phyloP scores from a whole-genome alignment of 176 grass and related monocot genomes.

The Urochloa ruziziensis region DNA sequence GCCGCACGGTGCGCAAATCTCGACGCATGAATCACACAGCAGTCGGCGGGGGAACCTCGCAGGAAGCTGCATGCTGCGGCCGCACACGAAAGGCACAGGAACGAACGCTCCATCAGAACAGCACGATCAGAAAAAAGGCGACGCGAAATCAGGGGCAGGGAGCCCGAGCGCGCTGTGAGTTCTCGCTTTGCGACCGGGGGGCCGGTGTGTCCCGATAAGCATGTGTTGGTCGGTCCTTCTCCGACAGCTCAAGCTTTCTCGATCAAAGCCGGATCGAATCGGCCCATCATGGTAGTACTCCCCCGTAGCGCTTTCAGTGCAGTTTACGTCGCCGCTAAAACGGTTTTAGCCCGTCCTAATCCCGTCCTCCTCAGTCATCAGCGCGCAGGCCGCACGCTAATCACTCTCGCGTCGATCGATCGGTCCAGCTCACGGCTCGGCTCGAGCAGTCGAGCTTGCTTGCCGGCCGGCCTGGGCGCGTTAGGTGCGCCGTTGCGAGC shows the following conservation, averaged over 20 bases:
- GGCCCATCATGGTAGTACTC: no score
- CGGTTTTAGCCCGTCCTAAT: not conserved
- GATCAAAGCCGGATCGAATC: not conserved
- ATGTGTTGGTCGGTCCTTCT: conserved; percentile 34
- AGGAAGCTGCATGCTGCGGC: not conserved
- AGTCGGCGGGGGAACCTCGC: not conserved
- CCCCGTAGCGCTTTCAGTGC: not conserved
- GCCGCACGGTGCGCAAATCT: no score
- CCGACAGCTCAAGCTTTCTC: conserved; percentile 16
- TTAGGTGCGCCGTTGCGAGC: conserved; percentile 23
- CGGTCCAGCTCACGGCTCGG: not conserved
- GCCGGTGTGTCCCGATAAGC: not conserved
- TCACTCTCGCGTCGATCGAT: not conserved
- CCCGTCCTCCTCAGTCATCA: not conserved
- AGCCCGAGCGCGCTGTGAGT: not conserved
- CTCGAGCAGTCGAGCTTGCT: not conserved
- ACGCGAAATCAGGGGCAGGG: not conserved
- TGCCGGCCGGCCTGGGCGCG: not conserved
- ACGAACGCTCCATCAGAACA: no score
- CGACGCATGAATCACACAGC: no score
- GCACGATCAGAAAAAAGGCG: no score
- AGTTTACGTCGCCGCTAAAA: conserved; percentile 7
- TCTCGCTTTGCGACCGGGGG: not conserved
- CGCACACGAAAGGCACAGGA: not conserved
- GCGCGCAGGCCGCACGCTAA: not conserved